Evolutionary conservation across 148 eudicot genomes (phyloP), one percentile per base, ranked within the genome.

Genomic region (Vaccinium vitisidaea): DNA sequence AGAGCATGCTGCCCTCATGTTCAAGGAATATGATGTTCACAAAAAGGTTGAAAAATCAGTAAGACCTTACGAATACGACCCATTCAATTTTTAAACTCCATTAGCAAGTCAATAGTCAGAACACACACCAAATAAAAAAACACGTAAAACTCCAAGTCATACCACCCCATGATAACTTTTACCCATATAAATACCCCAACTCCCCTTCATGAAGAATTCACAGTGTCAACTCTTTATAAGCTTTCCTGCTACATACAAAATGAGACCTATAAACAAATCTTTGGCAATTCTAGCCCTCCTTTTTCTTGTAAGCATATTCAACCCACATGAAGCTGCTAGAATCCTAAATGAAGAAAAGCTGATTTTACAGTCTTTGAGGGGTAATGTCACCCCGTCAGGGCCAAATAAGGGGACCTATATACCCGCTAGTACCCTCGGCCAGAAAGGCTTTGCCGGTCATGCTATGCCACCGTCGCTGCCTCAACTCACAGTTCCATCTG

Each of bases 211-310:
- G 6, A 76, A 49, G n/a, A n/a, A 18, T 8, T 10, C 53, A 43
- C 23, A 19, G 13, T 43, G 0, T 1, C 1, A 75, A 15, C 54
- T 49, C 79, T 5, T 14, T 76, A 15, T 49, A 21, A 43, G 46
- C 46, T 43, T 43, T 43, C 46, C 46, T 43, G 0, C 46, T 4
- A 49, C 6, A 82, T 14, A 23, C 15, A 82, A 69, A 7, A 82
- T 52, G 84, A 69, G 18, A 30, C 63, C 59, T 15, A 49, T 32
- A 7, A 50, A 50, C 75, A 83, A n/a, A 18, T 27, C 58, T 54
- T 52, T 83, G 4, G 19, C 79, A 78, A 36, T 75, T 39, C 18
- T 83, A 54, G 32, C 79, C 21, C 84, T 83, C 39, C 15, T 75
- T 55, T 74, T 83, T 32, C 50, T 83, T n/a, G 43, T 83, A 53